These are phyloP conservation scores for Colletotrichum orbiculare DNA, from an alignment of 2,329 filamentous ascomycete species.

Conservation along the genomic window DNA sequence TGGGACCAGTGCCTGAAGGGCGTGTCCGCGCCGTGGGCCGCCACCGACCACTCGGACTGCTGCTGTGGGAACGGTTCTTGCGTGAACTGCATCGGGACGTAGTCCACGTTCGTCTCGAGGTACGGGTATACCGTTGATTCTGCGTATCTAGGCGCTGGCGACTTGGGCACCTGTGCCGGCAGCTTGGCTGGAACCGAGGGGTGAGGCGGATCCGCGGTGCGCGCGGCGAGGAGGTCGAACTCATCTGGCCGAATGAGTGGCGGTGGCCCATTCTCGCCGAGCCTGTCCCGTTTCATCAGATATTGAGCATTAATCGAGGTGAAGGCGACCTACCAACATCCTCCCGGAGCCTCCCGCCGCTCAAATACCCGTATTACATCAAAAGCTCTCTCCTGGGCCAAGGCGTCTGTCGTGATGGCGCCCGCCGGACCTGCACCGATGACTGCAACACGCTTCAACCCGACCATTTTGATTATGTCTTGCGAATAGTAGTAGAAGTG, in stretches of 20 bases:
- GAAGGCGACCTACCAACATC: slow-evolving; percentile 63
- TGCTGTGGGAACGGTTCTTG: slow-evolving; percentile 63
- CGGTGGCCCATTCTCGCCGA: slow-evolving; percentile 51
- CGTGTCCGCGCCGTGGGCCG: slow-evolving; percentile 63
- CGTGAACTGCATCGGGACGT: slow-evolving; percentile 68
- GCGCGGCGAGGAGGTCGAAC: slow-evolving; percentile 56
- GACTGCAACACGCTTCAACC: slow-evolving; percentile 60
- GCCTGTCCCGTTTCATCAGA: slow-evolving; percentile 45
- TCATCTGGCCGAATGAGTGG: slow-evolving; percentile 51
- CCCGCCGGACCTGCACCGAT: slow-evolving; percentile 71
- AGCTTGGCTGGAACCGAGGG: slow-evolving; percentile 56
- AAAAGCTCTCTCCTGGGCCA: slow-evolving; percentile 68
- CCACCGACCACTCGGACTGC: slow-evolving; percentile 43
- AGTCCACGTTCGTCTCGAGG: slow-evolving; percentile 72
- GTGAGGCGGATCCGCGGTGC: slow-evolving; percentile 61
- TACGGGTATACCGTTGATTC: slow-evolving; percentile 71
- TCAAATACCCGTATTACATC: slow-evolving; percentile 71
- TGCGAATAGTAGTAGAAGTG: neutral
- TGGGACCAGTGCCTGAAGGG: slow-evolving; percentile 72
- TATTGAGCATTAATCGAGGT: neutral
- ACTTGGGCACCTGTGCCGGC: slow-evolving; percentile 57
- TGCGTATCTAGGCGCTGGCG: slow-evolving; percentile 60
- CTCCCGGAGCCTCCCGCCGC: slow-evolving; percentile 67
- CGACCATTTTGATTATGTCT: slow-evolving; percentile 7
- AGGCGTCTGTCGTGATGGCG: slow-evolving; percentile 69